Evolutionary conservation across 2,329 filamentous ascomycete species (phyloP).

Genomic region (Clarireedia sp.): DNA sequence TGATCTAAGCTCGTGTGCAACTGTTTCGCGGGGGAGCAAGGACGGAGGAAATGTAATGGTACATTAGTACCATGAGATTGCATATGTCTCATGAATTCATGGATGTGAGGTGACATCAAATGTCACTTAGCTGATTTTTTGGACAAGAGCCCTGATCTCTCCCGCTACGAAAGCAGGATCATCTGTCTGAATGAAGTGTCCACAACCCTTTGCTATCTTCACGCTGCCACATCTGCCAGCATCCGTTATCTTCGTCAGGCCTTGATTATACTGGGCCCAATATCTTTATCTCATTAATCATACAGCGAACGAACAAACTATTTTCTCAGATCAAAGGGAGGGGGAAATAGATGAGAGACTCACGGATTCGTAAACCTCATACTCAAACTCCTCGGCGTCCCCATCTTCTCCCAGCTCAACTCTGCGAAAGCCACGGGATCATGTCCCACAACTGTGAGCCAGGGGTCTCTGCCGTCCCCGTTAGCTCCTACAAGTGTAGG

Average conservation of each 20-base stretch:
- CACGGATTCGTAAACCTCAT: slow-evolving; percentile 28
- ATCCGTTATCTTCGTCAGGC: slow-evolving; percentile 26
- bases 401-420: slow-evolving; percentile 27
- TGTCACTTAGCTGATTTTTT: slow-evolving; percentile 21
- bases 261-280: slow-evolving; percentile 30
- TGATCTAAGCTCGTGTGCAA: no score
- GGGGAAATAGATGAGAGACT: slow-evolving; percentile 10
- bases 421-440: slow-evolving; percentile 28
- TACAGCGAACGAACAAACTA: background rate
- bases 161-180: slow-evolving; percentile 28
- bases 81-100: no score
- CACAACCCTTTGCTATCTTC: slow-evolving; percentile 27
- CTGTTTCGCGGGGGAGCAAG: no score
- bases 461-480: slow-evolving; percentile 19
- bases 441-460: slow-evolving; percentile 28
- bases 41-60: no score
- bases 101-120: slow-evolving; percentile 3
- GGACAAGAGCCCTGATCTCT: slow-evolving; percentile 29
- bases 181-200: slow-evolving; percentile 31
- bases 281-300: slow-evolving; percentile 18
- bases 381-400: slow-evolving; percentile 26
- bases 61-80: no score
- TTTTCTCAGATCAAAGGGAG: background rate
- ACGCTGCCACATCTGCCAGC: slow-evolving; percentile 21
- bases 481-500: slow-evolving; percentile 25